Evolutionary conservation across 805 yeast species (phyloP).

Genomic region (Kazachstania africana): DNA sequence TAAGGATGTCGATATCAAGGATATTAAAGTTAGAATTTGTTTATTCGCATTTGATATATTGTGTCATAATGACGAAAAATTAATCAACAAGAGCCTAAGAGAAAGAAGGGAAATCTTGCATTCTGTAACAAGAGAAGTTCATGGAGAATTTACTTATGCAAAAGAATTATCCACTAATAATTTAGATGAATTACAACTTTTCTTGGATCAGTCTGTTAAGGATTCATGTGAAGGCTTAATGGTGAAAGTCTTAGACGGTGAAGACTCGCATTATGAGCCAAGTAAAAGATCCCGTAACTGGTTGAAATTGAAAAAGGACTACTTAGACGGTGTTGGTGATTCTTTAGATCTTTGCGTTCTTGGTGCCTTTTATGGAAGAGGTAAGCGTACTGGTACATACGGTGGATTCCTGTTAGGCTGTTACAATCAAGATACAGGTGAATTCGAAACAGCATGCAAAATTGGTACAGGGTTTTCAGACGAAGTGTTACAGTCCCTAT

Average conservation of each 20-base stretch:
- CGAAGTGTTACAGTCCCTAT: conserved; percentile 53
- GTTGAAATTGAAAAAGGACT: conserved; percentile 92
- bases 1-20: conserved; percentile 79
- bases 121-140: conserved; percentile 44
- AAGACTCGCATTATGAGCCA: conserved; percentile 81
- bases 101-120: conserved; percentile 58
- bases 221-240: conserved; percentile 92
- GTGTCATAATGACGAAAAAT: conserved; percentile 59
- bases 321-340: conserved; percentile 90
- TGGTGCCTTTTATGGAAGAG: conserved; percentile 89
- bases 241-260: conserved; percentile 81
- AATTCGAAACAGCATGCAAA: conserved; percentile 89
- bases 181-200: conserved; percentile 62
- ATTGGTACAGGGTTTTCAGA: conserved; percentile 97
- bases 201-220: conserved; percentile 79
- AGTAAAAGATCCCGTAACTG: conserved; percentile 90
- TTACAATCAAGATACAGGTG: conserved; percentile 83
- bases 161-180: conserved; percentile 59
- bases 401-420: conserved; percentile 92
- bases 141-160: conserved; percentile 78
- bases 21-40: conserved; percentile 84
- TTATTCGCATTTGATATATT: conserved; percentile 84
- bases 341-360: conserved; percentile 85
- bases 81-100: conserved; percentile 52
- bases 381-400: conserved; percentile 88